Evolutionary conservation across 2,329 filamentous ascomycete genomes (phyloP), one percentile per base, ranked within the genome.

Genomic region (Colletotrichum eremochloae): DNA sequence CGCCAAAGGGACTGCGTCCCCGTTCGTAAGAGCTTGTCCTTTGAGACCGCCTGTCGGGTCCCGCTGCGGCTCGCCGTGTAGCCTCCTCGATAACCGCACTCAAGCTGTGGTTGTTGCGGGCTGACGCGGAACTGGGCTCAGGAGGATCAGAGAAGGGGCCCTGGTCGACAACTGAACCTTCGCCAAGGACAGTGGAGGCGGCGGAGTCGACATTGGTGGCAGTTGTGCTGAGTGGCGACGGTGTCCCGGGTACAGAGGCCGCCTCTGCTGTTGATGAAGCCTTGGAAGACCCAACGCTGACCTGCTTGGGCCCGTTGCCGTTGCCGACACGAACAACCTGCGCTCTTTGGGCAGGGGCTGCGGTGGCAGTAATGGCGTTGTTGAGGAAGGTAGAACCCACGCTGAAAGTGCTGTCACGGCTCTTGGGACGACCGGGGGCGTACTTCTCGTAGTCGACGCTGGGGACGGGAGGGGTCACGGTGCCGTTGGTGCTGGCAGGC

Each of bases 401-500:
- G 77, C 90, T 92, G 78, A 92, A 92, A 46, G 88, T 87, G 80
- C 86, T 88, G 67, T 82, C 86, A 7, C 84, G 85, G 76, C 89
- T 91, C 75, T 85, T 86, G 31, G 86, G 90, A 71, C 82, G 84
- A 64, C 76, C 77, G 76, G 70, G 76, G 46, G 82, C 85, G 78
- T 90, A 91, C 78, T 86, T 89, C 73, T 87, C 87, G 74, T 87
- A 89, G 77, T 95, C 91, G 76, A 96, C 91, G 69, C 85, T 85
- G 8, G 93, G 93, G 7, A 96, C 91, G 0, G 94, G 93, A 3
- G 94, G 94, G 24, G 92, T 84, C 62, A 85, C 82, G 48, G 87
- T 87, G 40, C 81, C 85, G 42, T 87, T 86, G 64, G 82, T 86
- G 77, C 84, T 90, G 68, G 85, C 87, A 29, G 87, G 88, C 68